Conservation (phyloP, 2,329 filamentous ascomycete genomes). For the Nemania bipapillata region DNA sequence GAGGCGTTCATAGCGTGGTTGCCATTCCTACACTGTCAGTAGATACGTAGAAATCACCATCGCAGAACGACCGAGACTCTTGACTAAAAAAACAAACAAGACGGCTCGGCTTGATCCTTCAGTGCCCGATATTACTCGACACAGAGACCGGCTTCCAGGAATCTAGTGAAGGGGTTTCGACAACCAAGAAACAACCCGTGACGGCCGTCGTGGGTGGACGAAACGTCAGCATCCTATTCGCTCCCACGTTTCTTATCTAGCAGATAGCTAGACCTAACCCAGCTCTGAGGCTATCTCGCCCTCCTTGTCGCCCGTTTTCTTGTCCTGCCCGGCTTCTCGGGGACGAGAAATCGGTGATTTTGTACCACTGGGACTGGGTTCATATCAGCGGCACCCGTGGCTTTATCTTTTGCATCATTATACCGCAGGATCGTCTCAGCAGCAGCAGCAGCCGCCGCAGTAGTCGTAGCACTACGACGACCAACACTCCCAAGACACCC, state of each 20-base stretch:
- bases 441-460: slow-evolving; percentile 5
- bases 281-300: slow-evolving; percentile 43
- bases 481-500: slow-evolving; percentile 28
- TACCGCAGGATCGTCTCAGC: slow-evolving; percentile 38
- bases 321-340: slow-evolving; percentile 41
- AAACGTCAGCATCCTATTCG: slow-evolving; percentile 46
- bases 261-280: slow-evolving; percentile 38
- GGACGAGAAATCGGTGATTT: slow-evolving; percentile 40
- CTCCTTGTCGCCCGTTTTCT: slow-evolving; percentile 36
- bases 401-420: slow-evolving; percentile 32
- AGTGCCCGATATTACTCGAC: slow-evolving; percentile 35
- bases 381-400: slow-evolving; percentile 23
- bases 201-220: slow-evolving; percentile 36
- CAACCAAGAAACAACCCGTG: slow-evolving; percentile 41
- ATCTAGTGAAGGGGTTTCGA: slow-evolving; percentile 17
- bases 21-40: background rate
- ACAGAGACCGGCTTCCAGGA: slow-evolving; percentile 34
- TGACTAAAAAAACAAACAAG: slow-evolving; percentile 20
- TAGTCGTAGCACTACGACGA: too few species aligned
- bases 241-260: slow-evolving; percentile 47
- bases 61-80: slow-evolving; percentile 33
- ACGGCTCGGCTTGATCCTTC: slow-evolving; percentile 18
- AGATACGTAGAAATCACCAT: slow-evolving; percentile 7
- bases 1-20: background rate
- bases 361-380: slow-evolving; percentile 24